These are phyloP conservation scores for Aphanomyces astaci DNA, from an alignment of 352 stramenopile genomes.

Conservation along the genomic window DNA sequence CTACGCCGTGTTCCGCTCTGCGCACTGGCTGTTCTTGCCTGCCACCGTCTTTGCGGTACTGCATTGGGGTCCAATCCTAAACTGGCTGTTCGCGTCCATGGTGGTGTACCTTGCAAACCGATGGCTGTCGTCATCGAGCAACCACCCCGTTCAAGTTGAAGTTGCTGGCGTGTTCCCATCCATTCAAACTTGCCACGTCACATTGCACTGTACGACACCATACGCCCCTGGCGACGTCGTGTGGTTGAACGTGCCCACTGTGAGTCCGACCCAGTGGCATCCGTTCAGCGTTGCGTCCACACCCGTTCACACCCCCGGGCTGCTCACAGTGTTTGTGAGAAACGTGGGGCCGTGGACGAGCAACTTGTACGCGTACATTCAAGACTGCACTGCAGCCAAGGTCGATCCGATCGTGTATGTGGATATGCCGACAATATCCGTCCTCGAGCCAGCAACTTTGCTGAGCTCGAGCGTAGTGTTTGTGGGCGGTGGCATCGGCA, in stretches of 20 bases:
- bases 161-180: background rate
- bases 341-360: constrained; percentile 68
- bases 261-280: constrained; percentile 81
- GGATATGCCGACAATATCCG: constrained; percentile 75
- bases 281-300: constrained; percentile 83
- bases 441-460: constrained; percentile 77
- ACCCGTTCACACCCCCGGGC: constrained; percentile 76
- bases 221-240: constrained; percentile 51
- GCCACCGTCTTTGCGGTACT: constrained; percentile 59
- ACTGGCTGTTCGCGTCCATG: constrained; percentile 46
- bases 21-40: constrained; percentile 57
- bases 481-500: constrained; percentile 54
- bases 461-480: constrained; percentile 61
- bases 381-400: background rate
- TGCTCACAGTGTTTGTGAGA: constrained; percentile 78
- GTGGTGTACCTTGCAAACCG: constrained; percentile 65
- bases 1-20: constrained; percentile 62
- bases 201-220: constrained; percentile 33
- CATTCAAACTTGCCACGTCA: background rate
- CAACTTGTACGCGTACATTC: constrained; percentile 41
- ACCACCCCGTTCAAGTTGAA: background rate
- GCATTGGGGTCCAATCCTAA: constrained; percentile 72
- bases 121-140: background rate
- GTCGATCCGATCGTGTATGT: constrained; percentile 28
- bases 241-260: constrained; percentile 67